A percentile compares a stretch with the other conserved stretches of the same genome.
Conservation (phyloP, 495 filamentous ascomycete genomes). For the Neurospora sp. region DNA sequence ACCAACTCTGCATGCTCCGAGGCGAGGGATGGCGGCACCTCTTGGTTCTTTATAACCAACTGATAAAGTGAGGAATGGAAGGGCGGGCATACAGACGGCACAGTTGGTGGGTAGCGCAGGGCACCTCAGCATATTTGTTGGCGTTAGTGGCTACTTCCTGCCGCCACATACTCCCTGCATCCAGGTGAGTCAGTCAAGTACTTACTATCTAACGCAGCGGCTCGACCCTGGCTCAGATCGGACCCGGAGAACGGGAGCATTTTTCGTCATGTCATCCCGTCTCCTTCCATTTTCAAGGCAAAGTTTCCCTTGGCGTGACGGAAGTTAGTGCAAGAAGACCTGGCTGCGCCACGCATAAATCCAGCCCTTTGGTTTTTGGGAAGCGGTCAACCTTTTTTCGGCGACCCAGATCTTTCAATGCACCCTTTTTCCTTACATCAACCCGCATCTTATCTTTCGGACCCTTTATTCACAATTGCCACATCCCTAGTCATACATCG, state of each 20-base stretch:
- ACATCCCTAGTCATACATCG: background rate
- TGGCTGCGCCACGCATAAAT: background rate
- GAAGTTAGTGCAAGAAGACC: background rate
- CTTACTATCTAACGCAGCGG: background rate
- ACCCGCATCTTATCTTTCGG: background rate
- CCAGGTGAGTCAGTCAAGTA: background rate
- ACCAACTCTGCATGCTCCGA: background rate
- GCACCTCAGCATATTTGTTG: background rate
- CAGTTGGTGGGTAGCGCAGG: background rate
- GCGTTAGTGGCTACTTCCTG: background rate
- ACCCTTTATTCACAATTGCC: background rate
- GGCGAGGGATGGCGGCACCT: background rate
- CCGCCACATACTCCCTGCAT: background rate
- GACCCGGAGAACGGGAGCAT: background rate
- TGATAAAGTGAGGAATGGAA: background rate
- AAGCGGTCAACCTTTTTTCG: background rate
- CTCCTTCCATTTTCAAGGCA: background rate
- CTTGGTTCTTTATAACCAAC: background rate
- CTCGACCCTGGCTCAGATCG: background rate
- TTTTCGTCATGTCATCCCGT: background rate
- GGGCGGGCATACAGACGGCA: background rate
- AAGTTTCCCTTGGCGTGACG: background rate
- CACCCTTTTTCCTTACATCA: background rate
- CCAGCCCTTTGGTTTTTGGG: background rate
- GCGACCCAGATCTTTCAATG: background rate